Base-by-base conservation (phyloP, 768 basidiomycete species). In the Russula sp. region DNA sequence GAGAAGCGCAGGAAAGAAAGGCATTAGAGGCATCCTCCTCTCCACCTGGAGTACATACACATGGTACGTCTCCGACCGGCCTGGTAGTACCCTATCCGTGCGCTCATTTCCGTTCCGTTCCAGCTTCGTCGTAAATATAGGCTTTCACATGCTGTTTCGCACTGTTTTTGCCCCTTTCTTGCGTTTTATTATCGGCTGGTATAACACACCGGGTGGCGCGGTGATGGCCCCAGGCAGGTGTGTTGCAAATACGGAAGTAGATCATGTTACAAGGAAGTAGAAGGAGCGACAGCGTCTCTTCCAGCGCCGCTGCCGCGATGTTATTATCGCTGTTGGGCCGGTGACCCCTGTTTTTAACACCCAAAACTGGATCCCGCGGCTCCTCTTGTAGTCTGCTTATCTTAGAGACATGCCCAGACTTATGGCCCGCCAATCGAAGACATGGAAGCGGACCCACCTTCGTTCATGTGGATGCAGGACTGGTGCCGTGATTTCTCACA, bases 1-100 rank as follows among this genome's bases (percentile, higher is more conserved):
- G 73, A 34, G 75, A 76, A 48, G 72, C 67, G 55, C 68, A 62
- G 63, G 61, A 62, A 34, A 50, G 32, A 47, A 58, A 29, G 8
- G 32, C 20, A 39, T 58, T 22, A 22, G 61, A 58, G 61, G 56
- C 29, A 58, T 52, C 43, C 16, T 13, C 50, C 20, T 39, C 61
- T 32, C 56, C 56, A 51, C 43, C 55, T 38, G 41, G 5, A 38
- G 55, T 35, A 25, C 43, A 39, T 38, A 16, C 38, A 20, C 61
- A 52, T 47, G 56, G 61, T 62, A 14, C 29, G 61, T 47, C 50
- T 34, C 11, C 35, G 34, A 47, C 38, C 39, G 38, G 61, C 51
- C 11, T 52, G 32, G 43, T 45, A 8, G 7, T n/a, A 32, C 43
- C 50, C 4, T 53, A 45, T 41, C 32, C 32, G 36, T 38, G 41